Evolutionary conservation across 2,329 filamentous ascomycete species (phyloP).

Genomic region (Calonectria multiphialidica): DNA sequence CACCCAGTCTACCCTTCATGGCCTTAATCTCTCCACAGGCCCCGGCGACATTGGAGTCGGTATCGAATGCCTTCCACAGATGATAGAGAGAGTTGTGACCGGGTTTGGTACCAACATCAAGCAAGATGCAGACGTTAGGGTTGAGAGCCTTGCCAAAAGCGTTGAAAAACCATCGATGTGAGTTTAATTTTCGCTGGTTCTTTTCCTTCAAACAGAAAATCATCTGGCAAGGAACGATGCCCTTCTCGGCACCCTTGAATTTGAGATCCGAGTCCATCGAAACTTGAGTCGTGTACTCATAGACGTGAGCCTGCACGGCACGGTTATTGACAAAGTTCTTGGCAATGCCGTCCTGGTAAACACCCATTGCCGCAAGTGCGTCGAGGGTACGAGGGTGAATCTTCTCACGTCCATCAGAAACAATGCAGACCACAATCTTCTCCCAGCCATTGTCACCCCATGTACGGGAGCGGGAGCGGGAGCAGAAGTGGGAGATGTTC

Average conservation of each 20-base stretch:
- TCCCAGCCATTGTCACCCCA: constrained; percentile 99
- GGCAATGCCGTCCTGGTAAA: constrained; percentile 97
- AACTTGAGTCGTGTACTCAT: constrained; percentile 98
- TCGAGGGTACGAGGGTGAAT: constrained; percentile 95
- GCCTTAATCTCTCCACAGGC: constrained; percentile 98
- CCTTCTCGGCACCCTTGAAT: constrained; percentile 99
- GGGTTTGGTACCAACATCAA: constrained; percentile 96
- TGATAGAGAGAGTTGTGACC: constrained; percentile 94
- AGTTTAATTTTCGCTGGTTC: constrained; percentile 98
- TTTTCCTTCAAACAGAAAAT: constrained; percentile 99
- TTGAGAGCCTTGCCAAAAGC: constrained; percentile 93
- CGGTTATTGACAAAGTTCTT: constrained; percentile 98
- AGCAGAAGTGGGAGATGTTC: constrained; percentile 97
- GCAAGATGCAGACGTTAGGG: constrained; percentile 95
- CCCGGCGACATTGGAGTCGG: constrained; percentile 95
- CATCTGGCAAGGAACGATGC: constrained; percentile 97
- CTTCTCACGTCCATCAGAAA: constrained; percentile 90
- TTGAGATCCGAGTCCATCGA: constrained; percentile 95
- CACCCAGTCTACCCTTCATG: constrained; percentile 88
- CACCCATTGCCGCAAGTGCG: constrained; percentile 94
- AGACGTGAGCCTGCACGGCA: constrained; percentile 95
- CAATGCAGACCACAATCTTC: constrained; percentile 98
- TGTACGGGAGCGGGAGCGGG: constrained; percentile 88
- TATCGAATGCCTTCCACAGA: constrained; percentile 98
- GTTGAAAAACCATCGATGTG: constrained; percentile 99